Conservation (phyloP, 441 rosid genomes). For the Metrosideros polymorpha region DNA sequence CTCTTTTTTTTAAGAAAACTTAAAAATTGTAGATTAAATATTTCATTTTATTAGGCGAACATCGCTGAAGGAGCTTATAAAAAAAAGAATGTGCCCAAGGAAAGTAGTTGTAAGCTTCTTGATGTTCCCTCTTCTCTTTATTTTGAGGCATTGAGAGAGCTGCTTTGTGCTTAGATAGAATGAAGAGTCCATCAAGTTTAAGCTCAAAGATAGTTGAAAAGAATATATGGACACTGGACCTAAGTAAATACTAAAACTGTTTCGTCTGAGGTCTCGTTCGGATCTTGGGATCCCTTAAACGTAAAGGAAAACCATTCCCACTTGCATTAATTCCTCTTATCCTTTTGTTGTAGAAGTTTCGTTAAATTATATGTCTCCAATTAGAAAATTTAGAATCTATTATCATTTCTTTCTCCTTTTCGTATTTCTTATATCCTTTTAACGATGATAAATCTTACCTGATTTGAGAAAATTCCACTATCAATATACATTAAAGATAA, state of each 20-base stretch:
- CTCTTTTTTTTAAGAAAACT: not conserved
- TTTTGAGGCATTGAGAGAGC: not conserved
- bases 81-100: not conserved
- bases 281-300: too few species aligned
- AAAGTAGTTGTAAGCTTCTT: not conserved
- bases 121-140: not conserved
- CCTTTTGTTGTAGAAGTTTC: not conserved
- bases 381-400: not conserved
- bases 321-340: too few species aligned
- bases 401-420: not conserved
- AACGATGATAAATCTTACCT: not conserved
- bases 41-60: not conserved
- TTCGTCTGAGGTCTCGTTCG: too few species aligned
- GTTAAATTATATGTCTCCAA: not conserved
- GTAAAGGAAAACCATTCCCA: not conserved
- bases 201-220: too few species aligned
- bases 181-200: not conserved
- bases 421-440: not conserved
- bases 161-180: fast-evolving
- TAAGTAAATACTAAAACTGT: too few species aligned
- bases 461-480: not conserved
- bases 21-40: not conserved
- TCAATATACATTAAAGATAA: not conserved
- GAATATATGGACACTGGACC: not conserved
- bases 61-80: not conserved